Conservation (phyloP, 352 stramenopile genomes). For the Phytophthora cactorum region DNA sequence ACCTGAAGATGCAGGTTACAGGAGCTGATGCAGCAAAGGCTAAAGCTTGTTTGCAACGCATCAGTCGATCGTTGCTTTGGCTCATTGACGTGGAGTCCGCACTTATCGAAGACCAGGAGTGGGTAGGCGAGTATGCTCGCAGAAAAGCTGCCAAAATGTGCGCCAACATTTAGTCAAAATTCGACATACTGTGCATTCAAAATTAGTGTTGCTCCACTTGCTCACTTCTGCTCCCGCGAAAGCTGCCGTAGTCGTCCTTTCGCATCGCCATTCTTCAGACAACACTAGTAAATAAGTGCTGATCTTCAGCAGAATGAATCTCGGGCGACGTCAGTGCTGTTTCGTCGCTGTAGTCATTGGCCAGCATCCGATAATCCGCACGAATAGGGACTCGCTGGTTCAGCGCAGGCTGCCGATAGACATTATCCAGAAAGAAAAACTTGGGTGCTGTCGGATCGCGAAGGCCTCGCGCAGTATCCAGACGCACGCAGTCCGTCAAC, state of each 20-base stretch:
- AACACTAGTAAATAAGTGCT: constrained; percentile 49
- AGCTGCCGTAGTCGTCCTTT: constrained; percentile 13
- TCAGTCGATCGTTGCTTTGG: constrained; percentile 61
- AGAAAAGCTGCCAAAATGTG: constrained; percentile 49
- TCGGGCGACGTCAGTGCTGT: constrained; percentile 49
- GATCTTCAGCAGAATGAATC: constrained; percentile 44
- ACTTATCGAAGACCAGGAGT: constrained; percentile 52
- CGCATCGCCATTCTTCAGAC: constrained; percentile 21
- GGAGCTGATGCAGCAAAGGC: constrained; percentile 31
- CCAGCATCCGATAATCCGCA: constrained; percentile 68
- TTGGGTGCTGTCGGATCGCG: constrained; percentile 32
- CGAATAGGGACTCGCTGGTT: constrained; percentile 52
- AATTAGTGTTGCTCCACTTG: neutral
- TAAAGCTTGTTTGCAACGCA: constrained; percentile 52
- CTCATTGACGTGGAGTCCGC: constrained; percentile 54
- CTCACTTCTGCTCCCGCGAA: neutral
- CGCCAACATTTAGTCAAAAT: constrained; percentile 32
- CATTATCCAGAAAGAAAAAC: constrained; percentile 73
- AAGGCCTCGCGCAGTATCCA: constrained; percentile 52
- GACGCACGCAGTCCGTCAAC: constrained; percentile 58
- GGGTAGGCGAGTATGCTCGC: constrained; percentile 38
- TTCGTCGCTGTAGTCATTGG: constrained; percentile 40
- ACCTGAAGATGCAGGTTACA: constrained; percentile 57
- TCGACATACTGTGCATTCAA: constrained; percentile 3
- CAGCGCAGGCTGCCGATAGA: constrained; percentile 80